These are phyloP conservation scores for Tulasnella sp. DNA, from an alignment of 768 basidiomycete genomes.

Conservation along the genomic window DNA sequence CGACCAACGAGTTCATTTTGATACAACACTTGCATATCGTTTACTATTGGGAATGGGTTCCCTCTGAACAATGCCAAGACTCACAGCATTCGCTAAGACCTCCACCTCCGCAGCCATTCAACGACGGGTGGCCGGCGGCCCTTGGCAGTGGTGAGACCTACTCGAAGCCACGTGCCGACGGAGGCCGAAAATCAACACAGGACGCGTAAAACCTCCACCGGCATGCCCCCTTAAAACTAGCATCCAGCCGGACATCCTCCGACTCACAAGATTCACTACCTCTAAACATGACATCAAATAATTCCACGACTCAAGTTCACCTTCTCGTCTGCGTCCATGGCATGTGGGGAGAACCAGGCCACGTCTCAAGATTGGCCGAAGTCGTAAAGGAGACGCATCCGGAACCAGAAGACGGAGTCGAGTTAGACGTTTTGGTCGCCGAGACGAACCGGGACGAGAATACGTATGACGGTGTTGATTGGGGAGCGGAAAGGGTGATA, in stretches of 20 bases:
- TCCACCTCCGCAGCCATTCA: not conserved
- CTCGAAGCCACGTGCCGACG: not conserved
- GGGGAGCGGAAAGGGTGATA: conserved; percentile 75
- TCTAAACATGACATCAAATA: not conserved
- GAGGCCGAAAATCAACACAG: not conserved
- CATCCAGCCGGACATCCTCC: not conserved
- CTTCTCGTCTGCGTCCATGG: conserved; percentile 37
- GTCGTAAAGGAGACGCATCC: conserved; percentile 48
- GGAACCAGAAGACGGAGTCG: conserved; percentile 29
- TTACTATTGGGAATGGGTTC: not conserved
- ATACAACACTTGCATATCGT: not conserved
- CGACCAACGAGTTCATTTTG: not conserved
- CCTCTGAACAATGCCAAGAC: not conserved
- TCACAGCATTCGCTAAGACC: not conserved
- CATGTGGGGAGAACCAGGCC: conserved; percentile 76
- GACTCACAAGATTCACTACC: not conserved
- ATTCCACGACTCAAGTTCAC: not conserved
- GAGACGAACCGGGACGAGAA: conserved; percentile 59
- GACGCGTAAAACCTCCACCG: conserved; percentile 2
- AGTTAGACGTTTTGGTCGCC: conserved; percentile 60
- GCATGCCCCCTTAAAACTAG: not conserved
- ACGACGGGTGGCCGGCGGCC: not conserved
- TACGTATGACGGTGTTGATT: conserved; percentile 81
- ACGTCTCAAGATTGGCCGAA: conserved; percentile 57
- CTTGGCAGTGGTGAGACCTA: not conserved